phyloP scores from a whole-genome alignment of 352 stramenopile species.

The Globisporangium takayamanum region DNA sequence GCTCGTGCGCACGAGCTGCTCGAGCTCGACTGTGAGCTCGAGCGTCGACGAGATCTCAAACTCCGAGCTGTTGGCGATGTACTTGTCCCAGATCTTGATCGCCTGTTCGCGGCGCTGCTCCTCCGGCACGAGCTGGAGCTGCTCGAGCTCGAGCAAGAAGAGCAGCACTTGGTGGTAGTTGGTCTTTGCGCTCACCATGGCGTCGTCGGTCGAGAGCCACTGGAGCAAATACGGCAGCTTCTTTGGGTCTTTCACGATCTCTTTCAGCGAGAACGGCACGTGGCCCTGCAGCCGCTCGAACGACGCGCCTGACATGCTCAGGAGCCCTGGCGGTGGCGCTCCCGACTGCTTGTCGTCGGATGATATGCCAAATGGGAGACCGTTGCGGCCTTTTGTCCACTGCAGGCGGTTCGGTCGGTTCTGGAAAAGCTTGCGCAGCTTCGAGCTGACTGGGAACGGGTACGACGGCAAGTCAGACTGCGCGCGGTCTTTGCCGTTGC shows the following conservation, averaged over 20 bases:
- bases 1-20: constrained; percentile 68
- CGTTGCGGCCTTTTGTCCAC: constrained; percentile 30
- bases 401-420: constrained; percentile 47
- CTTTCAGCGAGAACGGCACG: constrained; percentile 75
- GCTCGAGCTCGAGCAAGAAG: constrained; percentile 79
- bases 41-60: constrained; percentile 81
- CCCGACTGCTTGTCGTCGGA: constrained; percentile 5
- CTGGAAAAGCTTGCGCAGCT: constrained; percentile 66
- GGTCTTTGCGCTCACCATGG: constrained; percentile 22
- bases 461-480: constrained; percentile 20
- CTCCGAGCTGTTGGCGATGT: constrained; percentile 73
- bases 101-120: constrained; percentile 63
- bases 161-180: constrained; percentile 83
- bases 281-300: constrained; percentile 73
- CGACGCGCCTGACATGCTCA: constrained; percentile 45
- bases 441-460: constrained; percentile 68
- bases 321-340: constrained; percentile 4
- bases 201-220: constrained; percentile 57
- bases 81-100: constrained; percentile 84
- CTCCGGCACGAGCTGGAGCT: constrained; percentile 64
- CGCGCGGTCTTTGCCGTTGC: not conserved
- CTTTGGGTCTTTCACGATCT: constrained; percentile 83
- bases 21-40: constrained; percentile 67
- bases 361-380: not conserved
- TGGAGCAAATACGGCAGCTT: constrained; percentile 77